Percentiles rank a stretch among this genome's conserved stretches.
These are phyloP conservation scores for Saururus chinensis DNA, from an alignment of 164 flowering plant species.

Conservation along the genomic window DNA sequence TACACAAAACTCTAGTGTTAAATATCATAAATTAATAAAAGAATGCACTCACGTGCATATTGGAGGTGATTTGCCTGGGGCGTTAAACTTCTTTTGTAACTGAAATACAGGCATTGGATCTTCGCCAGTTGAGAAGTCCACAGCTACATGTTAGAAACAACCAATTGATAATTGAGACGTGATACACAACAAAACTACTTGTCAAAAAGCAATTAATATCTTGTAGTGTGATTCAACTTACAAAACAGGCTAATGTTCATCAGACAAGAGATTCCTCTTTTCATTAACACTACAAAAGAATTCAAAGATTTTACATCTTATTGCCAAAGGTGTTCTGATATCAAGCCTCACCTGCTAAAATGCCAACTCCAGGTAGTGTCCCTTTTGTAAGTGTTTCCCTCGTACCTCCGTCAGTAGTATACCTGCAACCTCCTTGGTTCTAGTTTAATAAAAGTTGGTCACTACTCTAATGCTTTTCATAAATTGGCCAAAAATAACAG, in stretches of 20 bases:
- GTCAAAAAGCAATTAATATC: neutral
- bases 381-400: slow-evolving; percentile 72
- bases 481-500: too few species aligned
- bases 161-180: neutral
- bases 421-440: slow-evolving; percentile 30
- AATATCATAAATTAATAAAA: neutral
- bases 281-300: neutral
- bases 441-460: neutral
- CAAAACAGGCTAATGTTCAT: neutral
- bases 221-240: neutral
- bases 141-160: slow-evolving; percentile 33
- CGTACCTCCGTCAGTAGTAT: slow-evolving; percentile 94
- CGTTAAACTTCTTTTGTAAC: slow-evolving; percentile 82
- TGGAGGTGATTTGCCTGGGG: slow-evolving; percentile 92
- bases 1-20: neutral
- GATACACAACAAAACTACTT: too few species aligned
- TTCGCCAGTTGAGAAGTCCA: slow-evolving; percentile 85
- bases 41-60: slow-evolving; percentile 29
- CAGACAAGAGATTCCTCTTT: neutral
- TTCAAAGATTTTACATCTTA: neutral
- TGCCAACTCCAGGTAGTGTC: slow-evolving; percentile 61
- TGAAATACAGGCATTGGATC: slow-evolving; percentile 80
- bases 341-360: slow-evolving; percentile 56
- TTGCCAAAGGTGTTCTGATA: neutral
- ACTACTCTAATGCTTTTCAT: neutral